Percentiles rank a stretch among this genome's conserved stretches.
Evolutionary conservation across 1,284 basidiomycete genomes (phyloP).

Genomic region (Irpex sp.): DNA sequence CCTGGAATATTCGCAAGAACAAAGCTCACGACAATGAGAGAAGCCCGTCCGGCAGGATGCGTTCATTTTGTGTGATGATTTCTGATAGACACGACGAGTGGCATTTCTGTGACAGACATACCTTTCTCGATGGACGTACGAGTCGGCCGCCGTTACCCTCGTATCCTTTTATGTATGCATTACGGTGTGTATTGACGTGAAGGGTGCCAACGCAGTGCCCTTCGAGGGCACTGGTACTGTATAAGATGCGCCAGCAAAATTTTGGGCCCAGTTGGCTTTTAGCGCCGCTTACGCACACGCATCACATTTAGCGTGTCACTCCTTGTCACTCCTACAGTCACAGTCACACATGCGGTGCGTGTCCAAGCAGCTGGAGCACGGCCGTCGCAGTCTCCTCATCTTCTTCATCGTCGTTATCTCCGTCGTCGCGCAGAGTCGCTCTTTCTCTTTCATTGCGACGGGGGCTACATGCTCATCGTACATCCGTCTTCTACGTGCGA

Average conservation of each 20-base stretch:
- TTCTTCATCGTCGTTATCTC: not conserved
- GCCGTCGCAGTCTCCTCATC: not conserved
- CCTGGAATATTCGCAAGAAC: not conserved
- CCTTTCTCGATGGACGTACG: not conserved
- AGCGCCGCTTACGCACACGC: not conserved
- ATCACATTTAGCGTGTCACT: not conserved
- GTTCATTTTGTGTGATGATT: not conserved
- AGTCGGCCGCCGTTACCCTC: not conserved
- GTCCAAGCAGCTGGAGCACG: not conserved
- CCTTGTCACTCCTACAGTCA: not conserved
- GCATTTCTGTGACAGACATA: not conserved
- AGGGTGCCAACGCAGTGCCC: not conserved
- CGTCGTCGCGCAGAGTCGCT: not conserved
- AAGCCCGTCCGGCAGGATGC: not conserved
- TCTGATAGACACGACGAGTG: not conserved
- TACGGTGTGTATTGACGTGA: not conserved
- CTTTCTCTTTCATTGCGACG: not conserved
- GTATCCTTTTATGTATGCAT: not conserved
- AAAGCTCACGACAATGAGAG: not conserved
- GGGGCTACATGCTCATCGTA: slow-evolving; percentile 43
- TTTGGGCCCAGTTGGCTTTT: not conserved
- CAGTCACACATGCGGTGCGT: not conserved
- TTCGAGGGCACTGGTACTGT: too few relatives aligned
- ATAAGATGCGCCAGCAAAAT: too few relatives aligned
- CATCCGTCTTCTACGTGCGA: slow-evolving; percentile 66